Evolutionary conservation across 2,329 filamentous ascomycete species (phyloP).

Genomic region (Aspergillus sp.): DNA sequence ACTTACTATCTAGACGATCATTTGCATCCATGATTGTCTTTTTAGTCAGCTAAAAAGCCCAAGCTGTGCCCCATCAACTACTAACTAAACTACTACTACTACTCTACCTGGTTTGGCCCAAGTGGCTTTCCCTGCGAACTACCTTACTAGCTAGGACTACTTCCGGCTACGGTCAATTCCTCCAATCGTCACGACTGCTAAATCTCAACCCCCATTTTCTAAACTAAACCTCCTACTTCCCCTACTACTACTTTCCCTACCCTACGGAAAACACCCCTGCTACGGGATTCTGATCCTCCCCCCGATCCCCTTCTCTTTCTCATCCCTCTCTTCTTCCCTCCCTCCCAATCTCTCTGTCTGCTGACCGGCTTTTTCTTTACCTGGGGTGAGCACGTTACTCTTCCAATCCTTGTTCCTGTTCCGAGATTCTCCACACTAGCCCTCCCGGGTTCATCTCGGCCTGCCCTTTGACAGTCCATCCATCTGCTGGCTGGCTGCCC

Average conservation of each 20-base stretch:
- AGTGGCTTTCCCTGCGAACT: background rate
- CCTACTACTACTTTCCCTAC: background rate
- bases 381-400: conserved; percentile 11
- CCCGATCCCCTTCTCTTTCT: background rate
- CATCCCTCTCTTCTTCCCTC: background rate
- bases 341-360: background rate
- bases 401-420: conserved; percentile 20
- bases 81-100: no score
- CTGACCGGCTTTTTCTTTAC: conserved; percentile 8
- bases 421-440: conserved; percentile 30
- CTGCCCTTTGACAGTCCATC: conserved; percentile 19
- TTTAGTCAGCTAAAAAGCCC: no score
- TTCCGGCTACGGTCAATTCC: conserved; percentile 14
- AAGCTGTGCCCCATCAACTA: no score
- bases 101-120: no score
- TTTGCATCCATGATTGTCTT: no score
- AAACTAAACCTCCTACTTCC: background rate
- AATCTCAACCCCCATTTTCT: conserved; percentile 8
- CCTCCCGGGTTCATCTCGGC: conserved; percentile 27
- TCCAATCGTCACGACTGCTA: conserved; percentile 20
- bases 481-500: conserved; percentile 18
- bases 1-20: no score
- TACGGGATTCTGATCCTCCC: background rate
- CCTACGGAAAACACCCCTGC: background rate
- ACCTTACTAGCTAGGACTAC: conserved; percentile 5